Base-by-base conservation (phyloP, 306 rosid genomes). In the Erythrophleum fordii region DNA sequence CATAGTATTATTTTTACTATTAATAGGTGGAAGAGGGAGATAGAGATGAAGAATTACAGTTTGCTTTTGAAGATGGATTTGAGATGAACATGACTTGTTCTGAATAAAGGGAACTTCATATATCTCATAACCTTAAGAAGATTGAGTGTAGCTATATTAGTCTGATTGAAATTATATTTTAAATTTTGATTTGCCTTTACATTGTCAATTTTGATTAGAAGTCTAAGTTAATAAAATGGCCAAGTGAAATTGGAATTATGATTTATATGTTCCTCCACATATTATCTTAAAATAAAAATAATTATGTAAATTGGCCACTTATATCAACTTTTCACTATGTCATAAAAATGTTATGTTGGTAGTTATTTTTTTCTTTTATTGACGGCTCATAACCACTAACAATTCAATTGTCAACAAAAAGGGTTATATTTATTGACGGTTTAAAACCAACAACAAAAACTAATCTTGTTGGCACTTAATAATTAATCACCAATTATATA, bases 81-180 rank as follows among this genome's bases (percentile, higher is more conserved):
- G 89, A 56, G 58, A 61, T 72, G 0, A 25, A 22, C 56, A 55
- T 65, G 49, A 71, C 60, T 20, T 84, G 81, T 68, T 85, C 89
- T 25, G 84, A 82, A 73, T 89, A 83, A 71, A 79, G 85, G 77
- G 90, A 90, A 79, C 80, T 82, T 23, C 28, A 48, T 31, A 79
- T 87, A 72, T 14, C 66, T 79, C 85, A 67, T 37, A 75, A 84
- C 31, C 84, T 85, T 1, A 84, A 80, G 44, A 87, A 82, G 81
- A 87, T 82, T 0, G 88, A 90, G 9, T 10, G 10, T 42, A 2
- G 46, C 11, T 42, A 42, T 34, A 34, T 34, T 34, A 34, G 37
- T 42, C 12, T 1, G 58, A 52, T 18, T 5, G 23, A 52, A 18
- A n/a, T 18, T 52, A n/a, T 52, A 17, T 52, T 6, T 1, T 52